Evolutionary conservation across 1,284 basidiomycete species (phyloP).

Genomic region (Meira miltonrushii): DNA sequence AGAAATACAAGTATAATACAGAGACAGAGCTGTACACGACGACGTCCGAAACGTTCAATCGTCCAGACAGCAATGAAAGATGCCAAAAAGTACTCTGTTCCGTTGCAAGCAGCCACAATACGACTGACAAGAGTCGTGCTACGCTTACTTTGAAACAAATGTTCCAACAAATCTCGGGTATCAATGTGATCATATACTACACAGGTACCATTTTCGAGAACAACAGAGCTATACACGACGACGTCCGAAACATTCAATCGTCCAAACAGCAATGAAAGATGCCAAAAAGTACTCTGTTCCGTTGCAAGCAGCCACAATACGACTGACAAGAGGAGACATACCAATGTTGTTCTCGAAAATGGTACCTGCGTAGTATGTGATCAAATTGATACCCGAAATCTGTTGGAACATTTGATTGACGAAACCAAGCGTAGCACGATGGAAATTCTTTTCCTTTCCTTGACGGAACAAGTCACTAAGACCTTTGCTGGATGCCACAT

Average conservation of each 20-base stretch:
- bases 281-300: conserved; percentile 51
- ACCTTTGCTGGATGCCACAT: conserved; percentile 20
- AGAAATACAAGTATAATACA: no score
- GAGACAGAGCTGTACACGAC: conserved; percentile 23
- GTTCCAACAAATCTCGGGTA: conserved; percentile 45
- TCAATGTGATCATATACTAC: conserved; percentile 50
- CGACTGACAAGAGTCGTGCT: no score
- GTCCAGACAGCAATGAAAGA: conserved; percentile 45
- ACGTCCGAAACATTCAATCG: conserved; percentile 43
- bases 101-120: no score
- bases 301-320: conserved; percentile 47
- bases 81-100: conserved; percentile 50
- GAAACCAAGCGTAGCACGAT: conserved; percentile 43
- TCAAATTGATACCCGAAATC: conserved; percentile 37
- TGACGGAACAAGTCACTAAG: conserved; percentile 42
- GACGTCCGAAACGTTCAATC: conserved; percentile 43
- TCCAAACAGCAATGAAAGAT: conserved; percentile 45
- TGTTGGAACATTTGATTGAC: conserved; percentile 50
- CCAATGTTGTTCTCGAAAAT: conserved; percentile 44
- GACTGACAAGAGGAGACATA: conserved; percentile 34
- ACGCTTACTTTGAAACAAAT: conserved; percentile 45
- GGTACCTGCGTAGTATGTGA: conserved; percentile 50
- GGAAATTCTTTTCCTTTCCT: conserved; percentile 48
- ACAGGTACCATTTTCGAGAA: conserved; percentile 46
- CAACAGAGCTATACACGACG: conserved; percentile 37